These are phyloP conservation scores for Boletus pseudopeckii DNA, from an alignment of 768 basidiomycete genomes.

Conservation along the genomic window DNA sequence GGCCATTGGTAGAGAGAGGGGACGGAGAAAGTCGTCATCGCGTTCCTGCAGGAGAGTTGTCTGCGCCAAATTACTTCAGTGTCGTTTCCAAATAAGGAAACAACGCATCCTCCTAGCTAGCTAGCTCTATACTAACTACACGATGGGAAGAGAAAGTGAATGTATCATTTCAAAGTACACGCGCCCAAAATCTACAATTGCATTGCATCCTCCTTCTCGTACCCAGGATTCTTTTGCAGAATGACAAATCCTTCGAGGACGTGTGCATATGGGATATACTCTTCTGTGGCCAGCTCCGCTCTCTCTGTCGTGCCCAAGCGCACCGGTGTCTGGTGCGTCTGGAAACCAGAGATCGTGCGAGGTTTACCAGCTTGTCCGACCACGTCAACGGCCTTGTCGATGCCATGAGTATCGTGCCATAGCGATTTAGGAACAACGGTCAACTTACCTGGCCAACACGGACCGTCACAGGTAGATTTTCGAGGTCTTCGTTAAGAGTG, in stretches of 20 bases:
- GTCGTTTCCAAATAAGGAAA: slow-evolving; percentile 1
- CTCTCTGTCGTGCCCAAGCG: slow-evolving; percentile 92
- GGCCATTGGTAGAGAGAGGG: slow-evolving; percentile 23
- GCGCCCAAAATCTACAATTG: slow-evolving; percentile 46
- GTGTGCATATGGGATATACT: slow-evolving; percentile 86
- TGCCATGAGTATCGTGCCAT: slow-evolving; percentile 1
- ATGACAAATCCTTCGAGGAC: slow-evolving; percentile 93
- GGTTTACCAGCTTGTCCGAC: slow-evolving; percentile 98
- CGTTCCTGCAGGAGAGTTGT: background rate
- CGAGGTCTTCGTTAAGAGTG: slow-evolving; percentile 89
- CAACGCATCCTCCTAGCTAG: too few species aligned
- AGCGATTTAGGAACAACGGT: background rate
- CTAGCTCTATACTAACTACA: too few species aligned
- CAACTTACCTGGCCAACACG: slow-evolving; percentile 81
- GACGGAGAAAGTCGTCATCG: slow-evolving; percentile 12
- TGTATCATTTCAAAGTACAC: slow-evolving; percentile 5
- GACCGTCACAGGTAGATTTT: slow-evolving; percentile 83
- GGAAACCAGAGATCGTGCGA: slow-evolving; percentile 95
- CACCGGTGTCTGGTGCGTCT: slow-evolving; percentile 96
- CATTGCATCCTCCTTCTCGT: slow-evolving; percentile 84
- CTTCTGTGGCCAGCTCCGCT: slow-evolving; percentile 95
- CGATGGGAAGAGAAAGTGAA: background rate
- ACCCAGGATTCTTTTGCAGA: slow-evolving; percentile 88
- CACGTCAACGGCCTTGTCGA: slow-evolving; percentile 81
- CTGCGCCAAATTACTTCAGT: background rate